phyloP scores from a whole-genome alignment of 805 yeast species.

The Phaffomyces antillensis region DNA sequence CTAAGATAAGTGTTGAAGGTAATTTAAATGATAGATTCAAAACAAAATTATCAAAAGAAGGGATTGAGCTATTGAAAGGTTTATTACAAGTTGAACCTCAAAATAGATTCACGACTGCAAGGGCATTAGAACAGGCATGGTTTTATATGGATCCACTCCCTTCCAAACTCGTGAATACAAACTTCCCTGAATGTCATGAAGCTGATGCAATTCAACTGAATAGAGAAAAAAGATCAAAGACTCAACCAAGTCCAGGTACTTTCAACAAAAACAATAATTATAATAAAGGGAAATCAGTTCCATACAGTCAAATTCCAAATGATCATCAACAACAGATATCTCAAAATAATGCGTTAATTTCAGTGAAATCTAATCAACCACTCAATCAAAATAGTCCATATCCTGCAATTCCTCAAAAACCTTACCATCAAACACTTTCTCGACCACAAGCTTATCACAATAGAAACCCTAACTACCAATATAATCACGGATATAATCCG shows the following conservation, averaged over 20 bases:
- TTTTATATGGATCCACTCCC: conserved; percentile 67
- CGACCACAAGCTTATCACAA: background rate
- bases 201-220: conserved; percentile 61
- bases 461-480: background rate
- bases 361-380: background rate
- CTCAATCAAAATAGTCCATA: background rate
- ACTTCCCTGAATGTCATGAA: conserved; percentile 83
- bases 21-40: conserved; percentile 42
- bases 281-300: background rate
- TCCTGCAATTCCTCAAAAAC: background rate
- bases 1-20: conserved; percentile 24
- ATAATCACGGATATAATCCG: background rate
- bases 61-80: conserved; percentile 50
- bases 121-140: conserved; percentile 65
- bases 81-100: conserved; percentile 65
- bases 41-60: conserved; percentile 29
- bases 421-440: background rate
- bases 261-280: background rate
- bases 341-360: background rate
- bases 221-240: conserved; percentile 25
- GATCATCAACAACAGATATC: background rate
- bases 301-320: background rate
- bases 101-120: conserved; percentile 69
- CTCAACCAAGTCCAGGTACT: conserved; percentile 1
- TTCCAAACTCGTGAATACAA: conserved; percentile 37